Evolutionary conservation across 306 rosid species (phyloP), one percentile per base, ranked within the genome.

Genomic region (Vachellia pachyceras): DNA sequence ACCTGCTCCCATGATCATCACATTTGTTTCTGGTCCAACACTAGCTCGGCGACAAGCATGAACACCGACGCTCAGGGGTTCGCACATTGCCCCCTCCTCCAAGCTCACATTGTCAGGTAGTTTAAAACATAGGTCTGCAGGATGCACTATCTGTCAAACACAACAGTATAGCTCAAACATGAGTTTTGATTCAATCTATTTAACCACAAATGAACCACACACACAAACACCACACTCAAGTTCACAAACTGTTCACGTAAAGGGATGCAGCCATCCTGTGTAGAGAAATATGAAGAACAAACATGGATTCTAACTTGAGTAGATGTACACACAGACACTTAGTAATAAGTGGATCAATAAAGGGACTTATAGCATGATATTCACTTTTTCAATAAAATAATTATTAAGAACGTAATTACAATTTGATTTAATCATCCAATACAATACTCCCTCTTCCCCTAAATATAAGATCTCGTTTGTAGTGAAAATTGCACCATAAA

Each of bases 81-180:
- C 98, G 35, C 98, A 94, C 97, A 94, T 91, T 67, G 97, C 98
- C 58, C 98, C 98, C 81, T 92, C 98, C 83, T 94, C 98, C 83
- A 92, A 85, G 83, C 97, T 94, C 83, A 91, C 93, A 70, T 90
- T 92, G 25, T 92, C 97, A 2, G 97, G 98, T 42, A 94, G 86
- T 78, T 94, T 92, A 55, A 90, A 94, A 50, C 98, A 91, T 3
- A 94, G 86, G 55, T 94, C 90, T 39, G 98, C 97, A 7, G 97
- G 98, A 84, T 94, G 98, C 81, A 94, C 97, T 61, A 94, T 79
- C 97, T 91, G 88, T 67, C 65, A 41, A 77, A 50, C 82, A 82
- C 44, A 76, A 76, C 57, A 55, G 42, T 61, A n/a, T 12, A 86
- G 67, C 67, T 66, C 61, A 82, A 75, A 73, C 63, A 33, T 49